Percentiles rank a stretch among this genome's conserved stretches.
These are phyloP conservation scores for Coniosporium apollinis DNA, from an alignment of 495 filamentous ascomycete genomes.

Conservation along the genomic window DNA sequence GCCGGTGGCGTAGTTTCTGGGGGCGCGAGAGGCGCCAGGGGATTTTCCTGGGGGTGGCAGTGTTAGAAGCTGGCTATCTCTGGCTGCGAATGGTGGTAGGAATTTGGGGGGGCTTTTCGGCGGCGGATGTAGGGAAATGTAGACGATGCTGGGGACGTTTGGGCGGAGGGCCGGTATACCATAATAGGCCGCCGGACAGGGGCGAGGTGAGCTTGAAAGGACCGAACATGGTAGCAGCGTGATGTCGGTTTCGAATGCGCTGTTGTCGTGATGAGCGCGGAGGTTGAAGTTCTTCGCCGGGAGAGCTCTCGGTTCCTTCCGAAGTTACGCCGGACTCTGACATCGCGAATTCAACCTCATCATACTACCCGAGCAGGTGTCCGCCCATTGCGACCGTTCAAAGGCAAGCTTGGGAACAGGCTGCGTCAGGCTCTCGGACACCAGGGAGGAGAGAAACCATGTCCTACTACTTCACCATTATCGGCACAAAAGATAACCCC, in stretches of 20 bases:
- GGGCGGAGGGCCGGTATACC: constrained; percentile 11
- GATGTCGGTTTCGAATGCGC: constrained; percentile 1
- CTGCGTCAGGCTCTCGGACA: no score
- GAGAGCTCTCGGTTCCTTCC: no score
- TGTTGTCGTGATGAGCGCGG: no score
- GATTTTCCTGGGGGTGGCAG: constrained; percentile 59
- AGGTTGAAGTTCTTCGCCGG: no score
- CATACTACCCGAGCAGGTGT: no score
- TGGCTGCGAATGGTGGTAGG: constrained; percentile 6
- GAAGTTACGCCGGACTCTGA: no score
- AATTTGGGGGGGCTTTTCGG: not conserved
- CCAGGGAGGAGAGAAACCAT: no score
- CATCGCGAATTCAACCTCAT: no score
- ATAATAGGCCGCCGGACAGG: constrained; percentile 46
- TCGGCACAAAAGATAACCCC: constrained; percentile 85
- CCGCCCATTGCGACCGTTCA: no score
- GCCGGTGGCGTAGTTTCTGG: constrained; percentile 80
- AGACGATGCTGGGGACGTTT: not conserved
- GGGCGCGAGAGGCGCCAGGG: constrained; percentile 85
- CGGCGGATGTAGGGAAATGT: not conserved
- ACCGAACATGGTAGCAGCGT: constrained; percentile 45
- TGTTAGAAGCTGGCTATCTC: constrained; percentile 3
- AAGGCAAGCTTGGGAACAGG: no score
- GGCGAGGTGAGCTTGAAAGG: constrained; percentile 64
- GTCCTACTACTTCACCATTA: constrained; percentile 94